Conservation (phyloP, 179 eudicot genomes). For the Beta corolliflora region DNA sequence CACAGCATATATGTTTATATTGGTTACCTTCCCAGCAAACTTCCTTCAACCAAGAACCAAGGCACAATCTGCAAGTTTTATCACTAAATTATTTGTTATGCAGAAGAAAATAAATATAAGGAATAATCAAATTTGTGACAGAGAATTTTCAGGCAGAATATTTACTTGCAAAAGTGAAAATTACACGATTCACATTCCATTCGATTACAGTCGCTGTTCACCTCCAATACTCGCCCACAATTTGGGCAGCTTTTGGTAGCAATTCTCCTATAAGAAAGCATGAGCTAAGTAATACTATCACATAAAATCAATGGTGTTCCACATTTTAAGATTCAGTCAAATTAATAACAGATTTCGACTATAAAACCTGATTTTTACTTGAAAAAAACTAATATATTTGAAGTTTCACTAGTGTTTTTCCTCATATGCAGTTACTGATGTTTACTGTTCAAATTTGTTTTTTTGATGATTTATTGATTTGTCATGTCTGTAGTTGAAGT, state of each 20-base stretch:
- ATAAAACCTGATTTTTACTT: not conserved
- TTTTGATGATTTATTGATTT: too few relatives aligned
- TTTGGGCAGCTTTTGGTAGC: conserved; percentile 20
- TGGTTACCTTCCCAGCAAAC: conserved; percentile 18
- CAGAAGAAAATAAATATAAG: not conserved
- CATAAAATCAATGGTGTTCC: not conserved
- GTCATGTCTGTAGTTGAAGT: not conserved
- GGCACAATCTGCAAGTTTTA: conserved; percentile 20
- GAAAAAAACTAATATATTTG: not conserved
- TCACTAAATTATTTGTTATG: not conserved
- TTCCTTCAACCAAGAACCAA: conserved; percentile 14
- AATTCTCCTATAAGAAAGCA: conserved; percentile 14
- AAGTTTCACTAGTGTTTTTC: not conserved
- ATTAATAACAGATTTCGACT: not conserved
- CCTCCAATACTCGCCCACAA: conserved; percentile 5
- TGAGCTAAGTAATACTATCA: not conserved
- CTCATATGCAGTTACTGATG: too few relatives aligned
- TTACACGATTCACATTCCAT: conserved; percentile 19
- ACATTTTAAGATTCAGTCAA: not conserved
- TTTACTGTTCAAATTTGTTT: too few relatives aligned
- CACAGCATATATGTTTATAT: conserved; percentile 18
- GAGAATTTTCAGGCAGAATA: not conserved
- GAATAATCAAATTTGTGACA: not conserved
- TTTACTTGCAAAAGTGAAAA: conserved; percentile 29
- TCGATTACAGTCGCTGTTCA: not conserved